Conservation (phyloP, 192 early-diverging fungal species). For the Entomortierella parvispora region DNA sequence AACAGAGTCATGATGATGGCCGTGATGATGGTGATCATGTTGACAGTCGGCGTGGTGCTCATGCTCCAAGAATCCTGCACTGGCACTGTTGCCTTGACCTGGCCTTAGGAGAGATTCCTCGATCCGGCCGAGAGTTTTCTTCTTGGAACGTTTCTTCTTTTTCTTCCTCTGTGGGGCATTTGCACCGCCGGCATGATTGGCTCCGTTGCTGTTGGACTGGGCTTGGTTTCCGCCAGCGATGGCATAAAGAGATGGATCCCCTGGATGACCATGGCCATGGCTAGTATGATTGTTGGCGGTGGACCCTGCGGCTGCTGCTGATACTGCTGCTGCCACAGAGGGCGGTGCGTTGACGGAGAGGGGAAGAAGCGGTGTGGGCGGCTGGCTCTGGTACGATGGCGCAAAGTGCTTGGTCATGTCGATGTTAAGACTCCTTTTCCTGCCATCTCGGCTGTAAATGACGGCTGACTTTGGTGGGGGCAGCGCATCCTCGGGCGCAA, state of each 20-base stretch:
- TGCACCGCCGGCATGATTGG: background rate
- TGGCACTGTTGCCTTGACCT: constrained; percentile 5
- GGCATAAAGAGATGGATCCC: background rate
- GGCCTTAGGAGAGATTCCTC: constrained; percentile 22
- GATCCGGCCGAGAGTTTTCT: constrained; percentile 40
- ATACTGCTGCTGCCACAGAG: constrained; percentile 8
- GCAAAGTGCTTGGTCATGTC: constrained; percentile 49
- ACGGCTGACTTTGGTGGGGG: constrained; percentile 55
- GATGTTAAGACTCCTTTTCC: constrained; percentile 50
- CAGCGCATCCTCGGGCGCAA: constrained; percentile 52
- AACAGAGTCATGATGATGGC: constrained; percentile 7
- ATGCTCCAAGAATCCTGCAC: background rate
- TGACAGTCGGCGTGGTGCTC: constrained; percentile 33
- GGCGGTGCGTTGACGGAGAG: constrained; percentile 1
- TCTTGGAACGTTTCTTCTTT: constrained; percentile 46
- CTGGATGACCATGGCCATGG: constrained; percentile 1
- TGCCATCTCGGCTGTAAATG: constrained; percentile 56
- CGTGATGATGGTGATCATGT: constrained; percentile 22
- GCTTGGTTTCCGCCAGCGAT: background rate
- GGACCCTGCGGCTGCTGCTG: constrained; percentile 1
- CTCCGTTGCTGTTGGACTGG: constrained; percentile 1
- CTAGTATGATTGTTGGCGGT: background rate
- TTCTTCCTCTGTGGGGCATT: constrained; percentile 33
- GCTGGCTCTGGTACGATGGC: constrained; percentile 27
- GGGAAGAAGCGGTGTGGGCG: constrained; percentile 9